phyloP scores from a whole-genome alignment of 306 rosid species.

The Cercis canadensis region DNA sequence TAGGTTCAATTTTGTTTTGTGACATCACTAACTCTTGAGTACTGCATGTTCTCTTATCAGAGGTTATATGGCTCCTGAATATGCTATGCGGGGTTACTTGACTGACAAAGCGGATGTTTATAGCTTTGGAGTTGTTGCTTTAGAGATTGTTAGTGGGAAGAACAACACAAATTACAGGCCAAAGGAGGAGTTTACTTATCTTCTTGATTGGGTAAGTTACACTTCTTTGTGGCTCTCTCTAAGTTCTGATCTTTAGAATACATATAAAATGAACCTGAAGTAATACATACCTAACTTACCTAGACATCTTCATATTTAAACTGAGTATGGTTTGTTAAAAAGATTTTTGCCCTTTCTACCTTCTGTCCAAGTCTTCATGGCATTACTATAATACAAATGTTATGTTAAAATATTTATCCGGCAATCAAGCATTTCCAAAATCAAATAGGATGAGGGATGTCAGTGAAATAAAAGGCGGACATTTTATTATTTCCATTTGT shows the following conservation, averaged over 20 bases:
- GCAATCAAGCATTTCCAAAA: too few relatives aligned
- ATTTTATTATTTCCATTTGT: too few relatives aligned
- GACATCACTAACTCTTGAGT: slow-evolving; percentile 29
- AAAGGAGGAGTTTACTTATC: slow-evolving; percentile 75
- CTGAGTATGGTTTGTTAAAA: too few relatives aligned
- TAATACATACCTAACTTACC: too few relatives aligned
- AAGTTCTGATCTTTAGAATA: not conserved
- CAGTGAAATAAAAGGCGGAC: too few relatives aligned
- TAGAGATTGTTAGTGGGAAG: slow-evolving; percentile 85
- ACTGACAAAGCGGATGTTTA: slow-evolving; percentile 88
- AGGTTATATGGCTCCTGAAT: slow-evolving; percentile 95
- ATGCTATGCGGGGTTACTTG: slow-evolving; percentile 84
- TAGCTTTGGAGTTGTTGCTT: slow-evolving; percentile 72
- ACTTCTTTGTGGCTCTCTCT: not conserved
- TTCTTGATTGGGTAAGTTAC: slow-evolving; percentile 81
- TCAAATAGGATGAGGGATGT: too few relatives aligned
- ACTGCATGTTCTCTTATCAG: slow-evolving; percentile 40
- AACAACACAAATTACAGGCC: slow-evolving; percentile 72
- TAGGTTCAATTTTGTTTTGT: not conserved
- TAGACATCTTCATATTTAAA: too few relatives aligned
- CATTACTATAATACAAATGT: too few relatives aligned
- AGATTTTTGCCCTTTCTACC: too few relatives aligned
- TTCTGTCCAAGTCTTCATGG: too few relatives aligned
- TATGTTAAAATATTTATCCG: too few relatives aligned
- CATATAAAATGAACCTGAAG: too few relatives aligned